Conservation (phyloP, 176 grass and related monocot genomes). For the Triticum timopheevii region DNA sequence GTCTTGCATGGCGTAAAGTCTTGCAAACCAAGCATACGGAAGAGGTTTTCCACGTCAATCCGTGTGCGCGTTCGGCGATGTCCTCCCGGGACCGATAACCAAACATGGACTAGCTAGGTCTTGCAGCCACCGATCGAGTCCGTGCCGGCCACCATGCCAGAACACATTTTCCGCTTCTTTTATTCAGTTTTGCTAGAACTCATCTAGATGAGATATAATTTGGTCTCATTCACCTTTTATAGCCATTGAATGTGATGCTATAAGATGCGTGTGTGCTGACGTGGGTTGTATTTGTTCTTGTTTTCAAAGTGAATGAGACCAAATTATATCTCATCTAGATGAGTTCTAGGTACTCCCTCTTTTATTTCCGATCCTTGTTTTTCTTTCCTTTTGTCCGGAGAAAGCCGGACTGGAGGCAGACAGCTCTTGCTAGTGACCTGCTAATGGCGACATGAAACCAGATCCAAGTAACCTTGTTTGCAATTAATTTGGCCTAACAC, state of each 20-base stretch:
- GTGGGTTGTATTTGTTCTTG: too few relatives aligned
- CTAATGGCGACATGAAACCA: background rate
- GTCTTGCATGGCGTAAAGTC: background rate
- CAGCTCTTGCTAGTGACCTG: background rate
- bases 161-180: background rate
- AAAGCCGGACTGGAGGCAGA: background rate
- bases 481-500: conserved; percentile 3
- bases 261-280: too few relatives aligned
- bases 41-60: background rate
- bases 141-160: background rate
- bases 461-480: background rate
- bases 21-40: background rate
- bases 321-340: too few relatives aligned
- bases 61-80: background rate
- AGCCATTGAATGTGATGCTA: too few relatives aligned
- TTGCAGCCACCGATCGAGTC: background rate
- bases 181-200: too few relatives aligned
- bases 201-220: too few relatives aligned
- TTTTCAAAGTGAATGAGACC: too few relatives aligned
- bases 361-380: too few relatives aligned
- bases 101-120: background rate
- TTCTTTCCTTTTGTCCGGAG: background rate
- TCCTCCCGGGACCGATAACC: background rate
- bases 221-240: too few relatives aligned
- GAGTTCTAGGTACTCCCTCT: too few relatives aligned